phyloP scores from a whole-genome alignment of 805 yeast species.

The Candida methanosorbosa region DNA sequence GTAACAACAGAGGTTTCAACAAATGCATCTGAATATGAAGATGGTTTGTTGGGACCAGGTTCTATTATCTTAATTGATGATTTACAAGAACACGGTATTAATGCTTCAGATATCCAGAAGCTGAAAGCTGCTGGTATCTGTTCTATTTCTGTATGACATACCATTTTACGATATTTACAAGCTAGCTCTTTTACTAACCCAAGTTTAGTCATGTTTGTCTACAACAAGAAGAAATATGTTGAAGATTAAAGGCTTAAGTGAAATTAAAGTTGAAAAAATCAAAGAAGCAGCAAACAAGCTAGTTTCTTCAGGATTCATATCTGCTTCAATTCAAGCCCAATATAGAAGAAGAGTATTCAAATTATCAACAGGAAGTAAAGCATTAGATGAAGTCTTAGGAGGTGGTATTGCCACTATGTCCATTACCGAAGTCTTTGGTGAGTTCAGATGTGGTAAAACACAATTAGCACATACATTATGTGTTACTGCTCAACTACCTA shows the following conservation, averaged over 20 bases:
- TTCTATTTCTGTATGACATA: conserved; percentile 47
- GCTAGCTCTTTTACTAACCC: not conserved
- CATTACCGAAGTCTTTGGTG: conserved; percentile 74
- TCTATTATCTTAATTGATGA: conserved; percentile 35
- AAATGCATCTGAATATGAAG: conserved; percentile 5
- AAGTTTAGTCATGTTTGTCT: conserved; percentile 45
- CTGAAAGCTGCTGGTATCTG: conserved; percentile 59
- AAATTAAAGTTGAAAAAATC: conserved; percentile 69
- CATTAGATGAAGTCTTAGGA: conserved; percentile 58
- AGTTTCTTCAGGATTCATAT: conserved; percentile 58
- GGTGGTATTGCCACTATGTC: conserved; percentile 75
- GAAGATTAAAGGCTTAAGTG: conserved; percentile 64
- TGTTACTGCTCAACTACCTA: conserved; percentile 67
- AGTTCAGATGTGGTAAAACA: conserved; percentile 76
- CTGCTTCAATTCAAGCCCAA: conserved; percentile 63
- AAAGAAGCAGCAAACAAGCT: conserved; percentile 66
- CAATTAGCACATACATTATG: conserved; percentile 74
- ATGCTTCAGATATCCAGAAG: conserved; percentile 63
- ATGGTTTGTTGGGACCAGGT: conserved; percentile 15
- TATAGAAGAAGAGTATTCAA: conserved; percentile 55
- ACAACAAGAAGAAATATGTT: conserved; percentile 59
- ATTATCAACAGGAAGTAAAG: conserved; percentile 65
- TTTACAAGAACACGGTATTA: conserved; percentile 58
- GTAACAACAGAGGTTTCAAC: not conserved
- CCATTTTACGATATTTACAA: not conserved